Conservation (phyloP, 805 yeast genomes). For the Jamesozyma hellenica region DNA sequence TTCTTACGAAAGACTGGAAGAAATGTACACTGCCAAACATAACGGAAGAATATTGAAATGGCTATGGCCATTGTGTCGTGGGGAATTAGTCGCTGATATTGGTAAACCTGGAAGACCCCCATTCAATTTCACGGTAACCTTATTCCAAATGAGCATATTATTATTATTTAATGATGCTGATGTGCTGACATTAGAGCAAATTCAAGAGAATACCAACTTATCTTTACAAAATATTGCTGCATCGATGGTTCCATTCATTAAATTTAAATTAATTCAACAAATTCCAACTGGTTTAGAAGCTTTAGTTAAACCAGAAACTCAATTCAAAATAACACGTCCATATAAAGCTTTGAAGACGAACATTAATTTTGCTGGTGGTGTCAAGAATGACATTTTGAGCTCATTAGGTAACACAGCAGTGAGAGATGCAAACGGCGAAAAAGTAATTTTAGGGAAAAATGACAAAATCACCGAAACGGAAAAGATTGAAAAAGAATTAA, state of each 20-base stretch:
- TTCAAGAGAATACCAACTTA: slow-evolving; percentile 59
- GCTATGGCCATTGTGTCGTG: slow-evolving; percentile 92
- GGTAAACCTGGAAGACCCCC: slow-evolving; percentile 76
- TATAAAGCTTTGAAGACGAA: slow-evolving; percentile 77
- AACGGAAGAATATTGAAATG: slow-evolving; percentile 84
- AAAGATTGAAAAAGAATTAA: slow-evolving; percentile 69
- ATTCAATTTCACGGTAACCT: slow-evolving; percentile 67
- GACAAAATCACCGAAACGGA: slow-evolving; percentile 47
- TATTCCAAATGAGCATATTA: slow-evolving; percentile 79
- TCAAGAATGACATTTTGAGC: slow-evolving; percentile 33
- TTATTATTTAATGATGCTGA: slow-evolving; percentile 66
- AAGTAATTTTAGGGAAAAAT: slow-evolving; percentile 28
- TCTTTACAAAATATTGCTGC: slow-evolving; percentile 57
- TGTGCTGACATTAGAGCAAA: slow-evolving; percentile 40
- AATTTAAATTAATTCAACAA: slow-evolving; percentile 64
- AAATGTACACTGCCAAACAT: slow-evolving; percentile 64
- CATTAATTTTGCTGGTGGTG: slow-evolving; percentile 63
- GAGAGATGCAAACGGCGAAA: slow-evolving; percentile 13
- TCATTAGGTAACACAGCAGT: slow-evolving; percentile 7
- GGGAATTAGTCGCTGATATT: slow-evolving; percentile 80
- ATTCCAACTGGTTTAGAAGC: slow-evolving; percentile 52
- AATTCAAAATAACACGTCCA: slow-evolving; percentile 62
- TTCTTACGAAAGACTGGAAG: slow-evolving; percentile 57
- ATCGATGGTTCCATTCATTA: slow-evolving; percentile 70
- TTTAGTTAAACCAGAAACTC: slow-evolving; percentile 42